These are phyloP conservation scores for Darksidea phi DNA, from an alignment of 495 filamentous ascomycete genomes.

Conservation along the genomic window DNA sequence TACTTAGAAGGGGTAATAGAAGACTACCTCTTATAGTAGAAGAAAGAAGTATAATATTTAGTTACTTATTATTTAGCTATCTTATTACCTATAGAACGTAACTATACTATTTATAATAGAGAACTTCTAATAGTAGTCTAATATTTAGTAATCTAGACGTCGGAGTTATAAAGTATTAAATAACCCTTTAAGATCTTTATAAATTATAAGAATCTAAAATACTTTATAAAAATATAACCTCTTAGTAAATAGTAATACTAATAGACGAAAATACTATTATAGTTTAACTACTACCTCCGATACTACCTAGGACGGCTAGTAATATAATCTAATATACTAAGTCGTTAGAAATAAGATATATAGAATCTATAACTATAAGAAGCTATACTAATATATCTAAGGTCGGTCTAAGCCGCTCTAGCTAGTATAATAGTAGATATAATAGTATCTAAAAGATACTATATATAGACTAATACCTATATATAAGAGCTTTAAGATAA, in stretches of 20 bases:
- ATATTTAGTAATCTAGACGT: too few species aligned
- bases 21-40: too few species aligned
- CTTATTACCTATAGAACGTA: too few species aligned
- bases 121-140: too few species aligned
- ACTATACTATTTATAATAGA: too few species aligned
- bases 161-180: too few species aligned
- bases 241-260: slow-evolving; percentile 1
- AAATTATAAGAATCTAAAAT: slow-evolving; percentile 2
- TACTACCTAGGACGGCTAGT: neutral
- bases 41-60: too few species aligned
- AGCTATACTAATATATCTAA: neutral
- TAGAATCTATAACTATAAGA: neutral
- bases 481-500: neutral
- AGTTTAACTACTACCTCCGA: neutral
- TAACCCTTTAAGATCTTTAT: too few species aligned
- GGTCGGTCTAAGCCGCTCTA: neutral
- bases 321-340: neutral
- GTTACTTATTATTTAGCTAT: too few species aligned
- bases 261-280: neutral
- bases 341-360: neutral
- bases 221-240: neutral
- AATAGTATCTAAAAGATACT: neutral
- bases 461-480: neutral
- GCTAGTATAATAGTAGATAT: neutral
- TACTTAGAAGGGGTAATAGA: too few species aligned